Base-by-base conservation (phyloP, 768 basidiomycete species). In the Kwoniella sp. region DNA sequence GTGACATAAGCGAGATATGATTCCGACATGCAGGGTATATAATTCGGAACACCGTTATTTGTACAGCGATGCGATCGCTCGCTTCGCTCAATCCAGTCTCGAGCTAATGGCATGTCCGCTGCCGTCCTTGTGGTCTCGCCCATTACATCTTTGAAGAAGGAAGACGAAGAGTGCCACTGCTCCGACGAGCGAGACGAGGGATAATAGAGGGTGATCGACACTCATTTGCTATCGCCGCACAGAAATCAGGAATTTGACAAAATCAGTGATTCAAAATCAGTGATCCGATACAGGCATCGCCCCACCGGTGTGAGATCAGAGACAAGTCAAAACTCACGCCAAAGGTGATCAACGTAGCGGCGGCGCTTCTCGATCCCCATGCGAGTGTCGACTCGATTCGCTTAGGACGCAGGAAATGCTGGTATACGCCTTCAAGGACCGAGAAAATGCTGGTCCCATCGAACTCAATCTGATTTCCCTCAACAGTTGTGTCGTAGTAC, bases 401-500 rank as follows among this genome's bases (percentile, higher is more conserved):
- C 58, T 79, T 79, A 0, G 79, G 79, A 51, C 60, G 55, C 12
- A 80, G 58, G 61, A 75, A 72, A 61, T 78, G 76, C 50, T 82
- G 80, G 0, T 86, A 83, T 8, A 88, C 86, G 17, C 86, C 88
- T 47, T 91, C 88, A 5, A 95, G 83, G 2, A 90, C 85, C 0
- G 87, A 85, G 58, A 90, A 88, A 37, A 95, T 82, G 66, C 85
- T 85, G 11, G 81, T 70, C 0, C 82, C 80, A 7, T 86, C 85
- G 30, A 94, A 82, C 55, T 84, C 75, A 70, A 95, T 85, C 9
- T 80, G 80, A 20, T 82, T 81, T 1, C 88, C 87, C 1, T 82
- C 76, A 17, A 84, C 81, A 64, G 91, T 91, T 22, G 79, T 79
- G 72, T 93, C 86, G 72, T 89, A 93, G 74, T 95, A 96, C 37